A percentile compares a stretch with the other conserved stretches of the same genome.
Conservation (phyloP, 495 filamentous ascomycete species). For the Hypoxylon cercidicola region DNA sequence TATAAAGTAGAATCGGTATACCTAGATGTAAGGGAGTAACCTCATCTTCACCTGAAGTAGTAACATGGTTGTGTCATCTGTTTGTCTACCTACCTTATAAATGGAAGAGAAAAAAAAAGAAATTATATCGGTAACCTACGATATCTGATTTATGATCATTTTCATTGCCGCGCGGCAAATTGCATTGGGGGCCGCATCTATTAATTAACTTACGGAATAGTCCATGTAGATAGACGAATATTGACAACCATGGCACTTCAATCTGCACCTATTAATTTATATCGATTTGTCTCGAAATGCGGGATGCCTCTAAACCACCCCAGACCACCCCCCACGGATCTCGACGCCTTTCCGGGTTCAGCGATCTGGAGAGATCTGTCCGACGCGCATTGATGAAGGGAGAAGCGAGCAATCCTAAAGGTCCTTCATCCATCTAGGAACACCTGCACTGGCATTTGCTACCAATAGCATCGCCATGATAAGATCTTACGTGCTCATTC, state of each 20-base stretch:
- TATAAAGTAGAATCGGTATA: background rate
- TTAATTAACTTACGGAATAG: no score
- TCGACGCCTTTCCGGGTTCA: constrained; percentile 18
- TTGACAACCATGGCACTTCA: constrained; percentile 7
- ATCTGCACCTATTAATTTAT: background rate
- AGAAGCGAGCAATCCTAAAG: constrained; percentile 16
- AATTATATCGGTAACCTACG: background rate
- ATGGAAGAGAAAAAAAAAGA: background rate
- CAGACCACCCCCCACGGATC: constrained; percentile 14
- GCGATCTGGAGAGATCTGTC: constrained; percentile 30
- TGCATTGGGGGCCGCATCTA: constrained; percentile 17
- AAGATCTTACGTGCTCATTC: constrained; percentile 35
- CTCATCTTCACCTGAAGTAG: background rate
- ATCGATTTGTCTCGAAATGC: constrained; percentile 1
- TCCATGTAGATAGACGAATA: constrained; percentile 5
- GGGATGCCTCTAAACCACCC: constrained; percentile 10
- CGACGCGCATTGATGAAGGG: constrained; percentile 13
- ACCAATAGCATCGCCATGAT: constrained; percentile 32
- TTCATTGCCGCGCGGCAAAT: constrained; percentile 41
- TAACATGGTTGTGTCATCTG: background rate
- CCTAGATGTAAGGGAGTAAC: background rate
- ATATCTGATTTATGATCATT: constrained; percentile 6
- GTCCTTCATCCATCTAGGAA: constrained; percentile 4
- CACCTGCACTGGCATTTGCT: constrained; percentile 11
- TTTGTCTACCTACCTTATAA: background rate